Base-by-base conservation (phyloP, 345 rosid species). In the Eucalyptus rudis region DNA sequence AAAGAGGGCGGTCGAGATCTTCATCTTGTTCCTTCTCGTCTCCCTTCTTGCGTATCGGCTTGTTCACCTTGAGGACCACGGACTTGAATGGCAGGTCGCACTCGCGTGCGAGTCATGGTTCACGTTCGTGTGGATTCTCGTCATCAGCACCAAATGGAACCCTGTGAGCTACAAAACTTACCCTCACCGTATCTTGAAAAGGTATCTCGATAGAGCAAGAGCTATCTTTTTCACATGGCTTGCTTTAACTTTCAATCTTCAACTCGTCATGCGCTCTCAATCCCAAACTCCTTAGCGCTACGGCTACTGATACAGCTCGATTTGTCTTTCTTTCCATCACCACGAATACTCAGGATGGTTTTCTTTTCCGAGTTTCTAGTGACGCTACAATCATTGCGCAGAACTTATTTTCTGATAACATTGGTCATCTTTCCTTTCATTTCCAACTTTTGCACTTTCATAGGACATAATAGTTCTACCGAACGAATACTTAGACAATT, bases 101-200 rank as follows among this genome's bases (percentile, higher is more conserved):
- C 88, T 97, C 68, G 43, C 92, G 2, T 96, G 98, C 85, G 98
- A 97, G 92, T 90, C 94, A 5, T 93, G 88, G 81, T 96, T 97
- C 91, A 88, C 94, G 31, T 92, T 94, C 91, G 5, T 87, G 24
- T 97, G 97, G 98, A 3, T 91, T 45, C 89, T 95, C 90, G 40
- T 88, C 54, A 58, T 93, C 50, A 89, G 15, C 92, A 80, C 22
- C 86, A 95, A 95, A 92, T 96, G 99, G 98, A 95, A 76, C 87
- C 98, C 94, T 40, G 93, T 93, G 31, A 62, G 86, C 1, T 87
- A 89, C 90, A 93, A 90, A 88, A 88, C 98, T 3, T 92, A 92
- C 89, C 95, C 94, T 5, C 85, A 94, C 40, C 93, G 93, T 81
- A 95, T 95, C 49, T 71, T 90, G 43, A 86, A 89, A 87, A 87